A percentile compares a stretch with the other conserved stretches of the same genome.
Conservation (phyloP, 2,329 filamentous ascomycete species). For the Xylaria sp. region DNA sequence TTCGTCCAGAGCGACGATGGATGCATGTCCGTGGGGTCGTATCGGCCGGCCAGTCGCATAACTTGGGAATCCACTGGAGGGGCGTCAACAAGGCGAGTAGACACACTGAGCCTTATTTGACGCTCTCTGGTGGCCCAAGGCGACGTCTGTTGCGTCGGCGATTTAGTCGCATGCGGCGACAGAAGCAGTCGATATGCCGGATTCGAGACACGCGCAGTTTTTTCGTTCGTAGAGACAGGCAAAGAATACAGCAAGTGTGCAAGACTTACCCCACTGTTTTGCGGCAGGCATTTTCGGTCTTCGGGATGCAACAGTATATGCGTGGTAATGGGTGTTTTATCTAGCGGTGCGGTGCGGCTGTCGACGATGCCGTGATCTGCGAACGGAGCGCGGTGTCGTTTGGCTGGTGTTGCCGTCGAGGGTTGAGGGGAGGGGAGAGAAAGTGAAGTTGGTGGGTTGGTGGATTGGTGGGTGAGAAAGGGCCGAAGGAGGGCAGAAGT, state of each 20-base stretch:
- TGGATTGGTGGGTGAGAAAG: constrained; percentile 9
- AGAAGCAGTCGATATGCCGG: constrained; percentile 38
- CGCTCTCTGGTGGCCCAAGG: constrained; percentile 17
- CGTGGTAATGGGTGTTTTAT: background rate
- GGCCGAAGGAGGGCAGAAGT: background rate
- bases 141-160: constrained; percentile 2
- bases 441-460: constrained; percentile 16
- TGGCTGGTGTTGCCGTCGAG: background rate
- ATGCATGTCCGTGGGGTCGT: constrained; percentile 30
- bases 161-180: constrained; percentile 24
- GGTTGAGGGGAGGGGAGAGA: constrained; percentile 9
- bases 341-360: background rate
- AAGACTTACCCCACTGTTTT: constrained; percentile 56
- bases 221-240: background rate
- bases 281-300: constrained; percentile 50
- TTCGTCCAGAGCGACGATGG: constrained; percentile 29
- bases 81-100: constrained; percentile 29
- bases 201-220: constrained; percentile 23
- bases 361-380: background rate
- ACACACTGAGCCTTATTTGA: constrained; percentile 37
- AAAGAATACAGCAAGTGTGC: constrained; percentile 22
- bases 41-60: constrained; percentile 33
- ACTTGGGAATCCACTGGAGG: constrained; percentile 14
- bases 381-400: background rate
- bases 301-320: background rate